Conservation (phyloP, 805 yeast species). For the Tetrapisispora namnaoensis region DNA sequence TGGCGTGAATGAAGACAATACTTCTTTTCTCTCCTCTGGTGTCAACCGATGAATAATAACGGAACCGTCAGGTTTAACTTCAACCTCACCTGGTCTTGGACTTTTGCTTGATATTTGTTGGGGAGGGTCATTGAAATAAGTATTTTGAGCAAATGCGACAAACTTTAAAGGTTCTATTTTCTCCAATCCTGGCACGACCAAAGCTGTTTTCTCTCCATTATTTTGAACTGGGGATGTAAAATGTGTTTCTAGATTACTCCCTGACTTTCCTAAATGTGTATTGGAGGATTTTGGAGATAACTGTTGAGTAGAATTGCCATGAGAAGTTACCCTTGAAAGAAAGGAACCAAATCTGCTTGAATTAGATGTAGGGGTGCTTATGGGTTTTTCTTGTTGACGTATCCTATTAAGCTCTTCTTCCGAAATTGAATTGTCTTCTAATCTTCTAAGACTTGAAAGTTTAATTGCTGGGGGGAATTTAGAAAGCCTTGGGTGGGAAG, state of each 20-base stretch:
- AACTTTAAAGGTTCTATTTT: constrained; percentile 39
- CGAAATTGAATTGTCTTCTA: background rate
- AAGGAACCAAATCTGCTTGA: constrained; percentile 27
- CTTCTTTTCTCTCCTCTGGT: constrained; percentile 43
- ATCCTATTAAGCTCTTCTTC: constrained; percentile 2
- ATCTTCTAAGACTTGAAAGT: background rate
- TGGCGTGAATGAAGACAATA: constrained; percentile 38
- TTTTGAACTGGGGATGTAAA: background rate
- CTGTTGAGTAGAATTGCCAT: background rate
- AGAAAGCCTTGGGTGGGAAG: constrained; percentile 41
- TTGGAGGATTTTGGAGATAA: background rate
- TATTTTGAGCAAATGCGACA: constrained; percentile 70
- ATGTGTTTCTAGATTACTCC: too few relatives aligned
- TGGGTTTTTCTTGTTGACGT: constrained; percentile 1
- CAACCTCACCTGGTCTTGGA: constrained; percentile 79
- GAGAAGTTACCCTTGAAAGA: constrained; percentile 26
- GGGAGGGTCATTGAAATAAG: constrained; percentile 74
- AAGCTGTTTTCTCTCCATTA: constrained; percentile 6
- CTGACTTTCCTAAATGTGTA: background rate
- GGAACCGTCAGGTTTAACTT: constrained; percentile 44
- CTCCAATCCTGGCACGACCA: constrained; percentile 33
- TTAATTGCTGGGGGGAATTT: constrained; percentile 42
- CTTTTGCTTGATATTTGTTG: constrained; percentile 77
- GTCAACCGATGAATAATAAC: constrained; percentile 45
- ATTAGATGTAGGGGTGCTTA: background rate